Evolutionary conservation across 495 filamentous ascomycete species (phyloP).

Genomic region (Tuber calosporum): DNA sequence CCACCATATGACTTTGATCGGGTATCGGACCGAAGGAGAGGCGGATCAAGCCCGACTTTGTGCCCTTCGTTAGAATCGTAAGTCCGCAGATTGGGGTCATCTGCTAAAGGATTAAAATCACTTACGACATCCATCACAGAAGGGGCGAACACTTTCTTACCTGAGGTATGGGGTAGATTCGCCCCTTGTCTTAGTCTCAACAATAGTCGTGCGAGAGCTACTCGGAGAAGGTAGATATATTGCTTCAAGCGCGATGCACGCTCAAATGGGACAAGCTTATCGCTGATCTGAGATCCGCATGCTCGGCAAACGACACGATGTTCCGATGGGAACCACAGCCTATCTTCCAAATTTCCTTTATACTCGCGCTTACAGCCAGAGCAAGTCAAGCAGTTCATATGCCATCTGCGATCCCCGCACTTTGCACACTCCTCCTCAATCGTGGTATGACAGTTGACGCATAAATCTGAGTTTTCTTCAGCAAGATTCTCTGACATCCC

Average conservation of each 20-base stretch:
- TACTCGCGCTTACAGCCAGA: conserved; percentile 66
- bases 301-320: conserved; percentile 60
- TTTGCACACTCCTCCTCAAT: conserved; percentile 89
- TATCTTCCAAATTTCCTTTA: conserved; percentile 55
- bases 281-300: conserved; percentile 54
- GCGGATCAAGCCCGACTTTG: conserved; percentile 47
- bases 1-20: conserved; percentile 69
- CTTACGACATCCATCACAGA: conserved; percentile 11
- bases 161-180: conserved; percentile 65
- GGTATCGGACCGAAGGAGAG: conserved; percentile 55
- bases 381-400: conserved; percentile 71
- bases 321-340: conserved; percentile 58
- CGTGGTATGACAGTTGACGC: conserved; percentile 67
- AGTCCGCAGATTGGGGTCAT: conserved; percentile 63
- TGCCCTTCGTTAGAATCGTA: conserved; percentile 63
- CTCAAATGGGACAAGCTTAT: conserved; percentile 52
- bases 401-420: conserved; percentile 68
- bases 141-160: conserved; percentile 45
- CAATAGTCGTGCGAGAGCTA: conserved; percentile 83
- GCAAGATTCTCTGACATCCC: conserved; percentile 63
- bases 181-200: conserved; percentile 76
- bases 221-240: conserved; percentile 84
- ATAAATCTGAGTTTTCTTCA: conserved; percentile 75
- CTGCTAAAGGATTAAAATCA: conserved; percentile 43
- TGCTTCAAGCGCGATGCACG: conserved; percentile 77